Evolutionary conservation across 306 rosid genomes (phyloP).

Genomic region (Urtica urens): DNA sequence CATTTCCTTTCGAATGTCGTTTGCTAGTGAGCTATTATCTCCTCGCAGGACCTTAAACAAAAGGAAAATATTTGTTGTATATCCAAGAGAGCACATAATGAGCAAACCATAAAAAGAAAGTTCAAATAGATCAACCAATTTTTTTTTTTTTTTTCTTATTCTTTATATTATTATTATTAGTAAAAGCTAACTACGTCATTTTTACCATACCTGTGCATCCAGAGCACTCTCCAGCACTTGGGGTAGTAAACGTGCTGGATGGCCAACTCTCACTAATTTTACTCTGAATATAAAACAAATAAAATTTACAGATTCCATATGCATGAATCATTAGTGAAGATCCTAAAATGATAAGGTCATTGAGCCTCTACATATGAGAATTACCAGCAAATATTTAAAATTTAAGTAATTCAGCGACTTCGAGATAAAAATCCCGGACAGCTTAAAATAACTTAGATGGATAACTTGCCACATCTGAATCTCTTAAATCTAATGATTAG

Average conservation of each 20-base stretch:
- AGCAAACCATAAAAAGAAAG: not conserved
- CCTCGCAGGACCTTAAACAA: slow-evolving; percentile 76
- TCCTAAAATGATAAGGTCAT: not conserved
- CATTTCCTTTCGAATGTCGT: slow-evolving; percentile 98
- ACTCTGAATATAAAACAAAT: slow-evolving; percentile 37
- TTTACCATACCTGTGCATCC: slow-evolving; percentile 81
- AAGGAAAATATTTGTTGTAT: slow-evolving; percentile 13
- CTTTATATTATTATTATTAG: not conserved
- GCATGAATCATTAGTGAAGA: slow-evolving; percentile 7
- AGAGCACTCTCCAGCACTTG: slow-evolving; percentile 95
- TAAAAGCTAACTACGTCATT: not conserved
- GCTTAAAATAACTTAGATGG: not conserved
- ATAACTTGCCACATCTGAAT: not conserved
- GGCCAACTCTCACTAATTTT: slow-evolving; percentile 93
- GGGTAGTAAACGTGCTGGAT: slow-evolving; percentile 96
- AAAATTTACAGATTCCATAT: slow-evolving; percentile 7
- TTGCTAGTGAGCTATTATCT: slow-evolving; percentile 91
- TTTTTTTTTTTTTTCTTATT: too few species aligned
- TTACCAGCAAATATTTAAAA: not conserved
- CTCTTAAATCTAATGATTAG: not conserved
- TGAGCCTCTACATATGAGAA: not conserved
- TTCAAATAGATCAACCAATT: not conserved
- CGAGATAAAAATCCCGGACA: not conserved
- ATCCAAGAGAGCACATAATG: not conserved
- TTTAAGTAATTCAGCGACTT: not conserved